Conservation (phyloP, 129 eudicot species). For the Logfia minima region DNA sequence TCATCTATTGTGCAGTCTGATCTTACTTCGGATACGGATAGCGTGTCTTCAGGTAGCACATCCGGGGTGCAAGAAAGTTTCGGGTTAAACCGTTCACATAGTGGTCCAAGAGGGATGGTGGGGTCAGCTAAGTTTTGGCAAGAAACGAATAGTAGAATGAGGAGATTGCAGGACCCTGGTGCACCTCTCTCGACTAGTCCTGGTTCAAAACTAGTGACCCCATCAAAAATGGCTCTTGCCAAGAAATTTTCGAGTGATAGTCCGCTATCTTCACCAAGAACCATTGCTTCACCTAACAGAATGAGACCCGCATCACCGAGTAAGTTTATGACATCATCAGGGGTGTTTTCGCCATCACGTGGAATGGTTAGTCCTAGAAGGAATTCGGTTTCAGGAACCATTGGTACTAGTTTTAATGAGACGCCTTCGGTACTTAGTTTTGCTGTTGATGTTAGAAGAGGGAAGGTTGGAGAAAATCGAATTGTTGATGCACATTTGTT, state of each 20-base stretch:
- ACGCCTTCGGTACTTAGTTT: slow-evolving; percentile 95
- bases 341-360: slow-evolving; percentile 44
- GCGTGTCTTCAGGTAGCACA: slow-evolving; percentile 93
- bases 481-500: slow-evolving; percentile 89
- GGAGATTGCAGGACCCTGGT: slow-evolving; percentile 85
- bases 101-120: slow-evolving; percentile 56
- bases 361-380: slow-evolving; percentile 80
- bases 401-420: slow-evolving; percentile 55
- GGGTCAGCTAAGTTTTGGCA: slow-evolving; percentile 91
- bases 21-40: slow-evolving; percentile 85
- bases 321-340: slow-evolving; percentile 55
- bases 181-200: slow-evolving; percentile 63
- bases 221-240: slow-evolving; percentile 53
- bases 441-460: slow-evolving; percentile 92
- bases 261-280: slow-evolving; percentile 61
- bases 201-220: slow-evolving; percentile 58
- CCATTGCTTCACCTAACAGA: slow-evolving; percentile 84
- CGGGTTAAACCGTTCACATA: slow-evolving; percentile 36
- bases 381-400: slow-evolving; percentile 61
- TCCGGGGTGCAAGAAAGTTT: slow-evolving; percentile 66
- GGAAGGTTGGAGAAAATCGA: slow-evolving; percentile 90
- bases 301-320: slow-evolving; percentile 79
- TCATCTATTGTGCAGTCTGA: slow-evolving; percentile 51
- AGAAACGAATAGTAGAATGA: slow-evolving; percentile 76
- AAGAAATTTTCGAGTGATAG: slow-evolving; percentile 61